Evolutionary conservation across 2,329 filamentous ascomycete genomes (phyloP).

Genomic region (Alternaria rosae): DNA sequence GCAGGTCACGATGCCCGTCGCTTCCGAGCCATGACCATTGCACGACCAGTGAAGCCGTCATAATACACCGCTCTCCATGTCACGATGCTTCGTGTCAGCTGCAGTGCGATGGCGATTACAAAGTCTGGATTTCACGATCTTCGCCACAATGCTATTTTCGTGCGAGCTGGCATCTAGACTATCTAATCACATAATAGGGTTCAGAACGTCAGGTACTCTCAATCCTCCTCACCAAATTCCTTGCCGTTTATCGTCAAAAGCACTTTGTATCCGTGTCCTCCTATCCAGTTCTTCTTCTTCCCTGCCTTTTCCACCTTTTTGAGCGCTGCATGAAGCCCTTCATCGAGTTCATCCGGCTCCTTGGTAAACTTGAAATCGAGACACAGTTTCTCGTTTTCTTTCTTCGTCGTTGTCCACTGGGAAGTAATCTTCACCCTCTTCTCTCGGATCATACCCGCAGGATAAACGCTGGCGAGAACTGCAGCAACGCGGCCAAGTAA

Average conservation of each 20-base stretch:
- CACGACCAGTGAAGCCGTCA: constrained; percentile 12
- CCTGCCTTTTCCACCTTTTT: constrained; percentile 46
- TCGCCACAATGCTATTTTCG: constrained; percentile 23
- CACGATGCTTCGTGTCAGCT: constrained; percentile 29
- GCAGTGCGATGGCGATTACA: constrained; percentile 3
- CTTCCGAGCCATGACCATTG: constrained; percentile 18
- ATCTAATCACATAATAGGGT: not conserved
- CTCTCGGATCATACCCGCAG: constrained; percentile 61
- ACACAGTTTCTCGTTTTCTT: constrained; percentile 39
- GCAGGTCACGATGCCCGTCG: constrained; percentile 23
- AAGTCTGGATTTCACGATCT: constrained; percentile 23
- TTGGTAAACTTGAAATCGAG: constrained; percentile 38
- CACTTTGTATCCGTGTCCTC: constrained; percentile 39
- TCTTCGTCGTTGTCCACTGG: constrained; percentile 37
- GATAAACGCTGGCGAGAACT: constrained; percentile 67
- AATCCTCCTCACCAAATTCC: constrained; percentile 26
- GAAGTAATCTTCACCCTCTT: constrained; percentile 40
- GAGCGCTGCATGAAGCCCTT: constrained; percentile 41
- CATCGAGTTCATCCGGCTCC: constrained; percentile 40
- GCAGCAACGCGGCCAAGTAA: constrained; percentile 69
- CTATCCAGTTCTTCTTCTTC: constrained; percentile 52
- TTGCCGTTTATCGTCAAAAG: constrained; percentile 37
- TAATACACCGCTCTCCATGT: constrained; percentile 38
- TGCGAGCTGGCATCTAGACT: not conserved
- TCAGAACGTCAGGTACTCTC: not conserved